Evolutionary conservation across 2,329 filamentous ascomycete genomes (phyloP).

Genomic region (Anthostomella pinea): DNA sequence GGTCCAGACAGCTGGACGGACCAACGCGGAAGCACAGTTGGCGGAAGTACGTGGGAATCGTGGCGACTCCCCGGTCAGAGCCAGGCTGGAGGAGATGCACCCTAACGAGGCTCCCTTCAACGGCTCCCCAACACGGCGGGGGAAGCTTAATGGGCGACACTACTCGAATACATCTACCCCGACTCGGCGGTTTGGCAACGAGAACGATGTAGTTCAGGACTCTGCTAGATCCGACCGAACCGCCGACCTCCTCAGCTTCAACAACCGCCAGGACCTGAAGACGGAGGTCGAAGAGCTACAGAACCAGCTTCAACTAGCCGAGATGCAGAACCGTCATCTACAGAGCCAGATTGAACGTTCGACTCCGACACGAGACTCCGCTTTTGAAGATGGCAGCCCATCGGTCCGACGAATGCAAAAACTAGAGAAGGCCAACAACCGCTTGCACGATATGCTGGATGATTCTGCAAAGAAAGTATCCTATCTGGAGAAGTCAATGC

Average conservation of each 20-base stretch:
- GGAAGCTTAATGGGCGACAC: slow-evolving; percentile 51
- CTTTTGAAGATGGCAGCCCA: slow-evolving; percentile 72
- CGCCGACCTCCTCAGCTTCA: slow-evolving; percentile 77
- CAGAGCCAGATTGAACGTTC: slow-evolving; percentile 78
- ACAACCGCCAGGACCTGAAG: slow-evolving; percentile 86
- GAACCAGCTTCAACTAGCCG: slow-evolving; percentile 87
- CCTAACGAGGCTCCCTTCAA: slow-evolving; percentile 73
- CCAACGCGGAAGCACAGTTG: slow-evolving; percentile 79
- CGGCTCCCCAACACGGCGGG: slow-evolving; percentile 67
- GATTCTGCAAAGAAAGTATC: slow-evolving; percentile 93
- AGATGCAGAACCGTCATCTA: slow-evolving; percentile 93
- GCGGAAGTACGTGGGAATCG: slow-evolving; percentile 73
- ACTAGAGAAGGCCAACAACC: slow-evolving; percentile 86
- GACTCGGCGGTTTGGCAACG: slow-evolving; percentile 65
- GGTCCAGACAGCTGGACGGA: slow-evolving; percentile 75
- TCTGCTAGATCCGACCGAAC: slow-evolving; percentile 83
- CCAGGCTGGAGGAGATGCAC: slow-evolving; percentile 83
- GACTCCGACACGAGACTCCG: slow-evolving; percentile 58
- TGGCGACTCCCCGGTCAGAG: slow-evolving; percentile 68
- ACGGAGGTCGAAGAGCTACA: slow-evolving; percentile 88
- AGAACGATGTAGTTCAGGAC: slow-evolving; percentile 62
- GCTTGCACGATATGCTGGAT: slow-evolving; percentile 90
- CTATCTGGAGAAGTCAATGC: slow-evolving; percentile 79
- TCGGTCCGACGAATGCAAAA: slow-evolving; percentile 81
- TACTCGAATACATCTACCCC: slow-evolving; percentile 78